Percentiles rank a stretch among this genome's conserved stretches.
Conservation (phyloP, 1,284 basidiomycete genomes). For the Ustilago esculenta region DNA sequence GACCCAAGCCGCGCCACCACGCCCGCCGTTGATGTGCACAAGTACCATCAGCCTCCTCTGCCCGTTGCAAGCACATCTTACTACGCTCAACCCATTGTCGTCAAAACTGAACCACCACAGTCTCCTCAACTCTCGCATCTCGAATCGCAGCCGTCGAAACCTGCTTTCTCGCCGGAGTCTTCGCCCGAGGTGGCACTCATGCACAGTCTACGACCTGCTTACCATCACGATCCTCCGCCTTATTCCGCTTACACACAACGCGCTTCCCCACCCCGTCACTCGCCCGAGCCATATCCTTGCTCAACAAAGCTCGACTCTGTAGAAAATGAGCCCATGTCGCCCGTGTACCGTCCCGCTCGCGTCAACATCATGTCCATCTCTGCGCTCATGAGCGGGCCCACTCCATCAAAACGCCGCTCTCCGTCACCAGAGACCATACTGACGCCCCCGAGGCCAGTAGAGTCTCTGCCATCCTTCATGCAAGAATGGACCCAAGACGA, state of each 20-base stretch:
- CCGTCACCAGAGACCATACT: slow-evolving; percentile 19
- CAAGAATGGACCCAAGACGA: slow-evolving; percentile 41
- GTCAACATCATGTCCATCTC: slow-evolving; percentile 51
- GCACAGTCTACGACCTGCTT: slow-evolving; percentile 13
- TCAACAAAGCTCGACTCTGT: slow-evolving; percentile 6
- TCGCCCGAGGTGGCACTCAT: slow-evolving; percentile 40
- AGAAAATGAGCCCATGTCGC: slow-evolving; percentile 32
- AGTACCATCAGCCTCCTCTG: neutral
- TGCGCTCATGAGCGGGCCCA: slow-evolving; percentile 39
- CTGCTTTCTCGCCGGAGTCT: slow-evolving; percentile 32
- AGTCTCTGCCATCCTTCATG: slow-evolving; percentile 7
- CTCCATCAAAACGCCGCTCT: slow-evolving; percentile 10
- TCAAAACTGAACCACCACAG: slow-evolving; percentile 27
- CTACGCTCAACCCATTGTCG: slow-evolving; percentile 1
- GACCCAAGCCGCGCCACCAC: slow-evolving; percentile 10
- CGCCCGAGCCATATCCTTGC: slow-evolving; percentile 5
- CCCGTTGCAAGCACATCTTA: neutral
- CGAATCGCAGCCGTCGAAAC: slow-evolving; percentile 1
- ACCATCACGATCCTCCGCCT: neutral
- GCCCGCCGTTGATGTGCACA: neutral
- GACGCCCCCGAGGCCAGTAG: slow-evolving; percentile 6
- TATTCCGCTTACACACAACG: slow-evolving; percentile 3
- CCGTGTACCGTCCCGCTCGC: slow-evolving; percentile 28
- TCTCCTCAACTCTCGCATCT: slow-evolving; percentile 16
- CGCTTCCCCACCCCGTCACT: neutral